These are phyloP conservation scores for Scalesia atractyloides DNA, from an alignment of 129 eudicot species.

Conservation along the genomic window DNA sequence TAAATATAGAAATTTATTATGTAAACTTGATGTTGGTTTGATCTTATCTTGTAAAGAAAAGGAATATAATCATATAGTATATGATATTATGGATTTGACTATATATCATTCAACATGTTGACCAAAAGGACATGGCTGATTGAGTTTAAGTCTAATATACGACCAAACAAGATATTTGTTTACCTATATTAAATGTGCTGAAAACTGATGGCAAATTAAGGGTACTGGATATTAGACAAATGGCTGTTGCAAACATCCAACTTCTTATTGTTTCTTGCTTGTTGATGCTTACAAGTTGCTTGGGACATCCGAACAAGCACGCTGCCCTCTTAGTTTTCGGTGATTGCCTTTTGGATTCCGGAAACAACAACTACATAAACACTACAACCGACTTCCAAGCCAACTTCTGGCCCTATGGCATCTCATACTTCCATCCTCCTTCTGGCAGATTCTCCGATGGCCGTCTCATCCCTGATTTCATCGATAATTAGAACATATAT, in stretches of 20 bases:
- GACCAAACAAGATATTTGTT: not conserved
- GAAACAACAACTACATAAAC: slow-evolving; percentile 54
- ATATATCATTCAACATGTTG: not conserved
- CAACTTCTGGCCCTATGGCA: slow-evolving; percentile 57
- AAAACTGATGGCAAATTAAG: not conserved
- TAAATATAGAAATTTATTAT: too few relatives aligned
- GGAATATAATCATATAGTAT: not conserved
- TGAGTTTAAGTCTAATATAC: not conserved
- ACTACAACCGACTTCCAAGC: slow-evolving; percentile 43
- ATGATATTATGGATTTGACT: not conserved
- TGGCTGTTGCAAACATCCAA: slow-evolving; percentile 10
- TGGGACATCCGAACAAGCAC: slow-evolving; percentile 20
- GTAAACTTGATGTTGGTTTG: not conserved
- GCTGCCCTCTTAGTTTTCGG: slow-evolving; percentile 47
- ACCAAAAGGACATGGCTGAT: not conserved
- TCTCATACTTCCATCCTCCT: slow-evolving; percentile 48
- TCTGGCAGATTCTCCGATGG: slow-evolving; percentile 62
- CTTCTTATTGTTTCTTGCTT: slow-evolving; percentile 26
- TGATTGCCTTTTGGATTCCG: slow-evolving; percentile 46
- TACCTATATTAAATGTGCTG: not conserved
- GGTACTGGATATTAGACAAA: not conserved
- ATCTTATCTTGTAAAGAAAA: not conserved
- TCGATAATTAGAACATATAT: slow-evolving; percentile 22
- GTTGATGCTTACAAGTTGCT: slow-evolving; percentile 20
- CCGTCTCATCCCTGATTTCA: slow-evolving; percentile 61